A percentile compares a stretch with the other conserved stretches of the same genome.
These are phyloP conservation scores for Aspergillus olivimuriae DNA, from an alignment of 495 filamentous ascomycete genomes.

Conservation along the genomic window DNA sequence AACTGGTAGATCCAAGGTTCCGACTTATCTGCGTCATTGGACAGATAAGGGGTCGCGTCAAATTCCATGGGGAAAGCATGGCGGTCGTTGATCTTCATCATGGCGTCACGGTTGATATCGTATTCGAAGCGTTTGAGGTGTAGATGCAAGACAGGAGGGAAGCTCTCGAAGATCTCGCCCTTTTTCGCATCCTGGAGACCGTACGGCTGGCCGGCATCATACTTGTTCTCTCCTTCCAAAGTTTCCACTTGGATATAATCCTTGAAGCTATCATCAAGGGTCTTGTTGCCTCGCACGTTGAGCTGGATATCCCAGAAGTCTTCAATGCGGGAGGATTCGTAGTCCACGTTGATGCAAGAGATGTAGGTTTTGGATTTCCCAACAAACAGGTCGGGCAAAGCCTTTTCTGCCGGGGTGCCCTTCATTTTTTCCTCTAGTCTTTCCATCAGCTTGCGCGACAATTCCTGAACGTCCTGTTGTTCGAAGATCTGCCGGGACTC, in stretches of 20 bases:
- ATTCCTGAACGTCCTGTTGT: constrained; percentile 97
- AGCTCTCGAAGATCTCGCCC: constrained; percentile 93
- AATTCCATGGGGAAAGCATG: constrained; percentile 95
- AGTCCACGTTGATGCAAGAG: constrained; percentile 95
- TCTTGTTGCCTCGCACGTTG: constrained; percentile 90
- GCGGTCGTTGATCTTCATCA: constrained; percentile 99
- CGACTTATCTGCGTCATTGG: constrained; percentile 76
- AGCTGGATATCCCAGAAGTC: constrained; percentile 99
- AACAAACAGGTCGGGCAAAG: constrained; percentile 81
- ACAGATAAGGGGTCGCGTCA: constrained; percentile 83
- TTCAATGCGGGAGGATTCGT: constrained; percentile 88
- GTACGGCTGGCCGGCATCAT: constrained; percentile 80
- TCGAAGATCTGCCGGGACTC: constrained; percentile 97
- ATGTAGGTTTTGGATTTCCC: constrained; percentile 98
- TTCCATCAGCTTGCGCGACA: constrained; percentile 95
- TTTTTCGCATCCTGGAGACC: constrained; percentile 95
- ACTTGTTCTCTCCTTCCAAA: constrained; percentile 97
- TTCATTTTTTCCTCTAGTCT: constrained; percentile 96
- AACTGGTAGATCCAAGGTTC: constrained; percentile 88
- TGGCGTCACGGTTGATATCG: constrained; percentile 87
- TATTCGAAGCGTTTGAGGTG: constrained; percentile 99
- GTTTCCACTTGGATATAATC: constrained; percentile 96
- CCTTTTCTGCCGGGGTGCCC: constrained; percentile 89
- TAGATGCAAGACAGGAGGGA: constrained; percentile 90
- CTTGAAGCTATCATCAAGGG: constrained; percentile 86